Conservation (phyloP, 2,329 filamentous ascomycete genomes). For the Iodosphaeria phyllophila region DNA sequence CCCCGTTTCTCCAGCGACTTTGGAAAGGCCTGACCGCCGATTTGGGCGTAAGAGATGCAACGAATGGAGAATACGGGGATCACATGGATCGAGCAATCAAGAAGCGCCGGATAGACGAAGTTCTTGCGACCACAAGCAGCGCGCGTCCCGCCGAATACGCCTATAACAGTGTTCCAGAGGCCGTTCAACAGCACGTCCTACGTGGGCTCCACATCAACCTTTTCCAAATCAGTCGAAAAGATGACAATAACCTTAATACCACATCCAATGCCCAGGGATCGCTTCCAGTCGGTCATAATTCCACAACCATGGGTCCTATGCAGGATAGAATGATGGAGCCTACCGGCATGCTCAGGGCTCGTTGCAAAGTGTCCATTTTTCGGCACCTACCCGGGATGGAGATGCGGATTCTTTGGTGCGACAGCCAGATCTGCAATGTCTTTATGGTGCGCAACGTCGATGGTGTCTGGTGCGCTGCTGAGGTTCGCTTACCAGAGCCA, state of each 20-base stretch:
- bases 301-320: no score
- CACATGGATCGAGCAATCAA: conserved; percentile 23
- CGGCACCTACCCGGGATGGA: conserved; percentile 14
- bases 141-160: conserved; percentile 6
- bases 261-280: no score
- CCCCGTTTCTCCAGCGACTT: conserved; percentile 35
- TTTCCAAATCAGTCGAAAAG: conserved; percentile 30
- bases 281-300: no score
- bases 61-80: conserved; percentile 19
- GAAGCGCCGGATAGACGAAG: conserved; percentile 27
- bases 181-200: conserved; percentile 11
- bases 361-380: conserved; percentile 24
- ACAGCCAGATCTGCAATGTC: conserved; percentile 34
- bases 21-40: no score
- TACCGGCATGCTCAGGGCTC: conserved; percentile 16
- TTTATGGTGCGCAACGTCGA: conserved; percentile 28
- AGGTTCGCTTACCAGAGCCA: conserved; percentile 26
- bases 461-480: conserved; percentile 25
- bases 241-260: conserved; percentile 19
- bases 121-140: conserved; percentile 12
- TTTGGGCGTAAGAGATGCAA: conserved; percentile 28
- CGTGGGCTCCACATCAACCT: conserved; percentile 32
- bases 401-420: conserved; percentile 27
- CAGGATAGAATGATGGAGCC: conserved; percentile 8
- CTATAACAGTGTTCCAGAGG: conserved; percentile 9